Conservation (phyloP, 2,329 filamentous ascomycete species). For the Reticulascus tulasneorum region DNA sequence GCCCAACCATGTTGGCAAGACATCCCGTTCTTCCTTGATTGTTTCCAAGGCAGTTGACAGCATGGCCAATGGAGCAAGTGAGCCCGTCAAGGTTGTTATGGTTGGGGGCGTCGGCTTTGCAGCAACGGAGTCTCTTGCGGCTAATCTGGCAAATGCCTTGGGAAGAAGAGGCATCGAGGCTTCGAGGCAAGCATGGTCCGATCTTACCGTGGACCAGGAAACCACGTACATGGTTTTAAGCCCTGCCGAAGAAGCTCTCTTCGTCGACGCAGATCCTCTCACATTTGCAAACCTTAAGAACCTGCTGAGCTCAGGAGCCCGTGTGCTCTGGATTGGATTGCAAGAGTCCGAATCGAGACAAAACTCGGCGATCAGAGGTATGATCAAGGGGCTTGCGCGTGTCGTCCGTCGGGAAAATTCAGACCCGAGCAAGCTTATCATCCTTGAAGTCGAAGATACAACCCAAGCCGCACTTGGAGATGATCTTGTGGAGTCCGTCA, state of each 20-base stretch:
- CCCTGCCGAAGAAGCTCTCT: neutral
- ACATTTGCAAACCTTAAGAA: neutral
- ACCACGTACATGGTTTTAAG: neutral
- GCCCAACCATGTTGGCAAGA: too few relatives aligned
- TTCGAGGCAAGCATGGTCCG: neutral
- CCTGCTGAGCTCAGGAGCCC: neutral
- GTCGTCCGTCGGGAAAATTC: slow-evolving; percentile 17
- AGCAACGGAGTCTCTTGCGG: too few relatives aligned
- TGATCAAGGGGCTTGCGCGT: slow-evolving; percentile 16
- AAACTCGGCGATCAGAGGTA: slow-evolving; percentile 8
- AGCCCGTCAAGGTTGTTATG: too few relatives aligned
- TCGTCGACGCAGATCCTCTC: neutral
- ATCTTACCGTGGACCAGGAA: neutral
- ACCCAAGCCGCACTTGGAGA: neutral
- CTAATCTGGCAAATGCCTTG: neutral
- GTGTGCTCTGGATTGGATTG: slow-evolving; percentile 2
- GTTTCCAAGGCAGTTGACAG: neutral
- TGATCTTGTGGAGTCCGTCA: neutral
- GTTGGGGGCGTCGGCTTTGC: too few relatives aligned
- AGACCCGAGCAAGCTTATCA: slow-evolving; percentile 9
- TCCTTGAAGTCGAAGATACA: slow-evolving; percentile 16
- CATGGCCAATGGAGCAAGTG: too few relatives aligned
- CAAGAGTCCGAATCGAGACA: neutral
- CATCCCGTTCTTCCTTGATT: neutral
- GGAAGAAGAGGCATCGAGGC: neutral